Percentiles rank a stretch among this genome's conserved stretches.
Evolutionary conservation across 139 green algal species (phyloP).

Genomic region (Chlamydomonas sp.): DNA sequence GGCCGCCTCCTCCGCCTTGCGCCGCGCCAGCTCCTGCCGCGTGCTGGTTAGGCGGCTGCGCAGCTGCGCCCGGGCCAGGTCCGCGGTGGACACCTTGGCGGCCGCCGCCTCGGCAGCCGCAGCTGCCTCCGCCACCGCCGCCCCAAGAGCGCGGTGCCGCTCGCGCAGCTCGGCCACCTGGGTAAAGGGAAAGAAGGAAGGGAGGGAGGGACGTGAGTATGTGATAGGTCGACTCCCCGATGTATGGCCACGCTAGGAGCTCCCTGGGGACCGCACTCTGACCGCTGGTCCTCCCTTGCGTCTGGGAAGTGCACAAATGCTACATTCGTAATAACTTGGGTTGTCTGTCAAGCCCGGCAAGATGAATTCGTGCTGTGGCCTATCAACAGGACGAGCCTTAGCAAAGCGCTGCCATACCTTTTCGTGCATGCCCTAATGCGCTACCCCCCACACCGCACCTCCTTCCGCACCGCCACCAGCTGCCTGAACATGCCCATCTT

Average conservation of each 20-base stretch:
- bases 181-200: background rate
- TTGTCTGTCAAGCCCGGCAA: too few species aligned
- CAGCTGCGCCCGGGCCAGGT: too few species aligned
- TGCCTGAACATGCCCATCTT: background rate
- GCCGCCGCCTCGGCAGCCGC: background rate
- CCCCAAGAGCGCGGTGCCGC: background rate
- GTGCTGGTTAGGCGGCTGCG: too few species aligned
- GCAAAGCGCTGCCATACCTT: background rate
- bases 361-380: too few species aligned
- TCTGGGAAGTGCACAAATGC: too few species aligned
- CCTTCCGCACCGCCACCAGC: constrained; percentile 4
- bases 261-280: too few species aligned
- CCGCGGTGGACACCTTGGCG: background rate
- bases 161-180: background rate
- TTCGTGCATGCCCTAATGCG: background rate
- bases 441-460: background rate
- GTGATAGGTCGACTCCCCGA: too few species aligned
- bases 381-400: too few species aligned
- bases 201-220: too few species aligned
- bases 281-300: too few species aligned
- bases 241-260: too few species aligned
- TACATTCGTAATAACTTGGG: too few species aligned
- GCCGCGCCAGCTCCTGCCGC: background rate
- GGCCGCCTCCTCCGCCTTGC: constrained; percentile 18
- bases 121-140: background rate